phyloP scores from a whole-genome alignment of 805 yeast species.

The Blastobotrys americana region DNA sequence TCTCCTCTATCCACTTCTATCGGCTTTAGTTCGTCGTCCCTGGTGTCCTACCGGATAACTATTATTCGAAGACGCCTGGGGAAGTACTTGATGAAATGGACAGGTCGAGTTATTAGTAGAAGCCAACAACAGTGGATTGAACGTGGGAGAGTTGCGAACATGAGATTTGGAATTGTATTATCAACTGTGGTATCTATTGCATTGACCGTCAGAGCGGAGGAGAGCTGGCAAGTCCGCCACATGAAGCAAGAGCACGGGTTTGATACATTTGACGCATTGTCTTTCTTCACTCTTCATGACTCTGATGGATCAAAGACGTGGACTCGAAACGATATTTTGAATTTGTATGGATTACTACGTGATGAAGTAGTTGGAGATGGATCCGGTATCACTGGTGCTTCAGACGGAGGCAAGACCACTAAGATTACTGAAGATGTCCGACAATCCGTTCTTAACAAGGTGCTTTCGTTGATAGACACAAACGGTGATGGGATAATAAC shows the following conservation, averaged over 20 bases:
- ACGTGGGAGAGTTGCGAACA: neutral
- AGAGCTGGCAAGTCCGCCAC: conserved; percentile 45
- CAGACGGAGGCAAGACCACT: conserved; percentile 62
- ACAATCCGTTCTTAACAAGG: conserved; percentile 45
- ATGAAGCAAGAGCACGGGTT: conserved; percentile 84
- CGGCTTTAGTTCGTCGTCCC: no score
- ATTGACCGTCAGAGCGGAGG: conserved; percentile 3
- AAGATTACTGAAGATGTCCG: conserved; percentile 47
- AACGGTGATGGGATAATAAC: conserved; percentile 59
- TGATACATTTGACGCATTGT: conserved; percentile 62
- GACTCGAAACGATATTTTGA: conserved; percentile 65
- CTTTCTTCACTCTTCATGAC: conserved; percentile 80
- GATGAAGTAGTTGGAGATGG: conserved; percentile 78
- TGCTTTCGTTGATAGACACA: conserved; percentile 56
- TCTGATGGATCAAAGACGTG: conserved; percentile 40
- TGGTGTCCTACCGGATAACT: neutral
- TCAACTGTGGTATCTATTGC: neutral
- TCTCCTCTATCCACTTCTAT: no score
- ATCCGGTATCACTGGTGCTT: conserved; percentile 57
- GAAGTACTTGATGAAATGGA: neutral
- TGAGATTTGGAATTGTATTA: neutral
- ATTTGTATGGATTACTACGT: conserved; percentile 72
- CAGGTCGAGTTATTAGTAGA: neutral
- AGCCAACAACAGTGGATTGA: neutral
- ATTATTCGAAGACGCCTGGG: neutral